phyloP scores from a whole-genome alignment of 345 rosid genomes.

The Eucalyptus pumila region DNA sequence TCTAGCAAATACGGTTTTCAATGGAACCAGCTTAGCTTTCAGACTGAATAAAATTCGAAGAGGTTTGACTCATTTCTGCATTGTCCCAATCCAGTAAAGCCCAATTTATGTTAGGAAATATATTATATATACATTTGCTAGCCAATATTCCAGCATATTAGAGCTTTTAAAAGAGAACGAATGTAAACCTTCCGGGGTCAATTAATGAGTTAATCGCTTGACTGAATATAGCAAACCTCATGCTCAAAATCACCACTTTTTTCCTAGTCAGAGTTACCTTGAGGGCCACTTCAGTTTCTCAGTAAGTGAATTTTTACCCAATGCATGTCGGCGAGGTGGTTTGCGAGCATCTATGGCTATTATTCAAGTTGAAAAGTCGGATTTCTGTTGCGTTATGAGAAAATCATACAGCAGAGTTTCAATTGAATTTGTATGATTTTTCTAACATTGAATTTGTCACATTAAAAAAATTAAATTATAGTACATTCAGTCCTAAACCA shows the following conservation, averaged over 20 bases:
- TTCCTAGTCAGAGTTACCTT: background rate
- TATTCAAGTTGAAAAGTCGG: background rate
- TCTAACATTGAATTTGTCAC: too few relatives aligned
- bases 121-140: background rate
- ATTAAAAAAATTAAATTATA: too few relatives aligned
- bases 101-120: background rate
- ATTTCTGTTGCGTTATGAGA: background rate
- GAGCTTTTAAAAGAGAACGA: background rate
- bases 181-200: background rate
- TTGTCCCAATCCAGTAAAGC: background rate
- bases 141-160: background rate
- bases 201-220: background rate
- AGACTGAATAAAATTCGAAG: background rate
- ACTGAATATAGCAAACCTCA: background rate
- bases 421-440: too few relatives aligned
- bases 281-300: background rate
- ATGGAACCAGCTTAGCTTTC: background rate
- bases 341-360: background rate
- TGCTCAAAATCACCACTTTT: background rate
- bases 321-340: background rate
- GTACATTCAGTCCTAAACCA: background rate
- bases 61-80: background rate
- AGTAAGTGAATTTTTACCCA: background rate
- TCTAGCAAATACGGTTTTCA: background rate
- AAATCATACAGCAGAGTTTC: background rate